Evolutionary conservation across 352 stramenopile species (phyloP).

Genomic region (Pythium sp.): DNA sequence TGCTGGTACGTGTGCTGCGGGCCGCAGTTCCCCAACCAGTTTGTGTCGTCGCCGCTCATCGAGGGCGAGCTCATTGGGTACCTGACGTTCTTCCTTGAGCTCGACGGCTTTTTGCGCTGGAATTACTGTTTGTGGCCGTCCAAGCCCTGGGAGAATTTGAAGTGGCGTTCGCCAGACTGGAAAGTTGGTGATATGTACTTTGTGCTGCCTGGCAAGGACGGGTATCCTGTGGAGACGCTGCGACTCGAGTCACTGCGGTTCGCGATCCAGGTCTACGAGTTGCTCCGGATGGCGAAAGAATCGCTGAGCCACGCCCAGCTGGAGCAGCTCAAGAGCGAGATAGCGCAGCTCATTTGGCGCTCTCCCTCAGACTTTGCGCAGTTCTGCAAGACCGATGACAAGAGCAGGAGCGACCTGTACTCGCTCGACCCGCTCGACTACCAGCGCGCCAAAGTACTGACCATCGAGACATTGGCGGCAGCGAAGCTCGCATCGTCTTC

Average conservation of each 20-base stretch:
- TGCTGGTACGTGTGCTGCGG: conserved; percentile 84
- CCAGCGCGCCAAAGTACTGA: conserved; percentile 47
- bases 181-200: conserved; percentile 86
- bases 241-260: conserved; percentile 69
- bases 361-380: conserved; percentile 50
- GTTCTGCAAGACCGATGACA: conserved; percentile 34
- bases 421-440: conserved; percentile 72
- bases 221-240: conserved; percentile 64
- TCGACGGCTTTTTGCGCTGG: conserved; percentile 82
- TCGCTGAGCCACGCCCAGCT: conserved; percentile 38
- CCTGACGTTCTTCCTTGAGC: conserved; percentile 72
- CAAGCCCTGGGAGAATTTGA: conserved; percentile 54
- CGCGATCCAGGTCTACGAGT: conserved; percentile 62
- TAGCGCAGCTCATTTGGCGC: conserved; percentile 56
- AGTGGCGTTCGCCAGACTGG: conserved; percentile 62
- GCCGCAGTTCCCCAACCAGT: conserved; percentile 70
- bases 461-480: conserved; percentile 59
- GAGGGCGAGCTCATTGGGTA: conserved; percentile 76
- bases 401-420: conserved; percentile 47
- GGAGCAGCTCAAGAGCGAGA: conserved; percentile 46
- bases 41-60: conserved; percentile 69
- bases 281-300: conserved; percentile 47
- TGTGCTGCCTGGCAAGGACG: conserved; percentile 61
- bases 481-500: conserved; percentile 13
- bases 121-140: conserved; percentile 77